These are phyloP conservation scores for Fusarium incarnatum DNA, from an alignment of 2,329 filamentous ascomycete species.

Conservation along the genomic window DNA sequence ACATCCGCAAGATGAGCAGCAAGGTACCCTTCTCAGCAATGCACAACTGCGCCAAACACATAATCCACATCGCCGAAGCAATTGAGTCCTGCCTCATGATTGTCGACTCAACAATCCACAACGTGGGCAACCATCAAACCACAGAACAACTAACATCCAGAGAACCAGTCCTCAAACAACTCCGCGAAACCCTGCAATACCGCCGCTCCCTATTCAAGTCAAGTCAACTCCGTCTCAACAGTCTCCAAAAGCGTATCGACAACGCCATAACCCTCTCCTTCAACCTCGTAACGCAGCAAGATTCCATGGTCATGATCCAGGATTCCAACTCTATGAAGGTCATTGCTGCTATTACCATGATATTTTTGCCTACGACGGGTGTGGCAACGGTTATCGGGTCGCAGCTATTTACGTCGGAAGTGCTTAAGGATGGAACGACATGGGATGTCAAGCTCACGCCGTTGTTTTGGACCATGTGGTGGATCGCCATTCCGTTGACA, in stretches of 20 bases:
- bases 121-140: slow-evolving; percentile 24
- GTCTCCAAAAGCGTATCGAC: slow-evolving; percentile 52
- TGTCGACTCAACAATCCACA: slow-evolving; percentile 35
- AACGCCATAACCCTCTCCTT: slow-evolving; percentile 52
- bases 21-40: slow-evolving; percentile 46
- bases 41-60: slow-evolving; percentile 49
- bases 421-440: slow-evolving; percentile 24
- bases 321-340: slow-evolving; percentile 54
- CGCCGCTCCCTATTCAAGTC: slow-evolving; percentile 51
- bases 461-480: slow-evolving; percentile 48
- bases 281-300: slow-evolving; percentile 53
- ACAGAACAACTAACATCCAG: not conserved
- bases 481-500: slow-evolving; percentile 49
- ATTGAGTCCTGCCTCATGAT: slow-evolving; percentile 46
- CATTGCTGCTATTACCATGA: slow-evolving; percentile 53
- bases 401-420: slow-evolving; percentile 43
- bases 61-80: slow-evolving; percentile 47
- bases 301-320: slow-evolving; percentile 51
- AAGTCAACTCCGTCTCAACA: slow-evolving; percentile 51
- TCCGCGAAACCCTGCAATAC: slow-evolving; percentile 48
- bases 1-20: slow-evolving; percentile 43
- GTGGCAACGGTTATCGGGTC: slow-evolving; percentile 51
- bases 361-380: slow-evolving; percentile 53
- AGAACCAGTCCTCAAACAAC: slow-evolving; percentile 40
- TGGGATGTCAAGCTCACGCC: slow-evolving; percentile 45